Conservation (phyloP, 225 moss, liverwort and hornwort species). For the Rhytidiadelphus loreus region DNA sequence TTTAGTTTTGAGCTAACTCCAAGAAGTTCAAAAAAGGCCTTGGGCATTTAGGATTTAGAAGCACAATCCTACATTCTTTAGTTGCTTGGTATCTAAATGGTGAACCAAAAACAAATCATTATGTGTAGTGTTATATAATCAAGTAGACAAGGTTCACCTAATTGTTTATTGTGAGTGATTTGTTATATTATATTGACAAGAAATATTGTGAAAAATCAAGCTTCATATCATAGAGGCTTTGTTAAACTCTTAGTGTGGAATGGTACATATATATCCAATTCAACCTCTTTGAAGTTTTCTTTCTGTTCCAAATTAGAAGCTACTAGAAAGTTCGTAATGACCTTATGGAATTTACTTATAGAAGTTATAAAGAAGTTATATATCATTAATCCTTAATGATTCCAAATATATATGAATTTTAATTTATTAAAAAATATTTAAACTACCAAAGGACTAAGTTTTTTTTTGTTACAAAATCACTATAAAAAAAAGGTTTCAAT, state of each 20-base stretch:
- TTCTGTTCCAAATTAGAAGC: background rate
- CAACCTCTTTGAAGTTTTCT: background rate
- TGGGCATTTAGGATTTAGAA: background rate
- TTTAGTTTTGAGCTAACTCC: background rate
- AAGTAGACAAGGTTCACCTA: background rate
- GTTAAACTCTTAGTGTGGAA: background rate
- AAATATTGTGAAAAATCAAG: background rate
- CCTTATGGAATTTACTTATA: accelerated
- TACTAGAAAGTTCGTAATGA: background rate
- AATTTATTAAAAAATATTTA: background rate
- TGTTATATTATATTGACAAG: too few species aligned
- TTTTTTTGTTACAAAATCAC: background rate
- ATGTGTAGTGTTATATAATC: background rate
- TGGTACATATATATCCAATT: background rate
- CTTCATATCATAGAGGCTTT: background rate
- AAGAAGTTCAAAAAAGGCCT: background rate
- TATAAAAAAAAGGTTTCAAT: background rate
- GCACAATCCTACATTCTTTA: background rate
- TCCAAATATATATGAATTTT: too few species aligned
- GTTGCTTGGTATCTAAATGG: too few species aligned
- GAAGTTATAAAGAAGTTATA: background rate
- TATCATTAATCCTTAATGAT: background rate
- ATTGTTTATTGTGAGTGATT: background rate
- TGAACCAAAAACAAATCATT: background rate
- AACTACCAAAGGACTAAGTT: accelerated